Evolutionary conservation across 2,329 filamentous ascomycete genomes (phyloP), one percentile per base, ranked within the genome.

Genomic region (Cytospora mali): DNA sequence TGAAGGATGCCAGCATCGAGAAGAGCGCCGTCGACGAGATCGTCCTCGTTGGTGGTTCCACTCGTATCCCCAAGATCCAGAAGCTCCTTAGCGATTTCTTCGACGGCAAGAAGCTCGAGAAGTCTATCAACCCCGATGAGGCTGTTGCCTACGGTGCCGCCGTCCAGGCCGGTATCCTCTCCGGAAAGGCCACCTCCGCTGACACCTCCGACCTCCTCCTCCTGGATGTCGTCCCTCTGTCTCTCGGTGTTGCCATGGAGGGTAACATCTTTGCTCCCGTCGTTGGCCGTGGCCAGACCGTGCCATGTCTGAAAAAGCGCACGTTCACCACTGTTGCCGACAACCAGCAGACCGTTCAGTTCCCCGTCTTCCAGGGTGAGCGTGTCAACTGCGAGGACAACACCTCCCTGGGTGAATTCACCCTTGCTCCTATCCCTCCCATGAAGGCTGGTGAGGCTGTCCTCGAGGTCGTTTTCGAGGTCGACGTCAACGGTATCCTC

Each of bases 121-220:
- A 97, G 87, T 95, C 91, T 85, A 98, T 98, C 85, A 99, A 99
- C 88, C 95, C 95, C 74, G 95, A 99, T 77, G 95, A 99, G 86
- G 95, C 95, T 72, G 95, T 99, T 75, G 95, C 95, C 73, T 97
- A 97, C 82, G 95, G 95, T 88, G 95, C 95, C 69, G 95, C 95
- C 72, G 94, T 99, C 67, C 95, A 99, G 84, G 95, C 95, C 71
- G 95, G 93, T 88, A 97, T 99, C 78, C 89, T 99, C 69, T 97
- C 94, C 64, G 95, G 95, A 78, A 97, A 97, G 89, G 95, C 95
- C 72, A 95, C 92, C 69, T 96, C 93, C 55, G 92, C 92, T 71
- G 95, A 98, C 75, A 97, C 94, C 66, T 86, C 90, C 67, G 95
- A 98, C 78, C 90, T 99, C 69, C 89, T 99, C 68, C 89, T 99